Evolutionary conservation across 148 eudicot species (phyloP).

Genomic region (Chenopodium quinoa): DNA sequence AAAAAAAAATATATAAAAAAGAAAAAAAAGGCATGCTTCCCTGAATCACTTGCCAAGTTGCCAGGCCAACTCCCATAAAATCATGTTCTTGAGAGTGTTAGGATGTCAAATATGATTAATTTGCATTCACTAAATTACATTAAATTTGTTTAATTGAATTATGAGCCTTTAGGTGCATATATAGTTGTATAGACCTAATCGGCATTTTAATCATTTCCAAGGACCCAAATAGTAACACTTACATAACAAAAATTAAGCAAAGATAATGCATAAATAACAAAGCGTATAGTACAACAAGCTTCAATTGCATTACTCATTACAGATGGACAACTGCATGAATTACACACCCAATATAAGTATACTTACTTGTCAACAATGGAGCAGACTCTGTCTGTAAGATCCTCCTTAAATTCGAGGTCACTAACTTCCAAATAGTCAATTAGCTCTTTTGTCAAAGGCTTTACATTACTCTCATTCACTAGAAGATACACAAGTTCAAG

Average conservation of each 20-base stretch:
- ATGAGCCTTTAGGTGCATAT: neutral
- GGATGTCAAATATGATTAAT: neutral
- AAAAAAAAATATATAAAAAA: neutral
- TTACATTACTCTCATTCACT: conserved; percentile 89
- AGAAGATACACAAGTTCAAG: conserved; percentile 93
- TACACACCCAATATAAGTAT: conserved; percentile 4
- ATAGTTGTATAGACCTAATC: neutral
- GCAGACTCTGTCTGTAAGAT: conserved; percentile 91
- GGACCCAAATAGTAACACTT: neutral
- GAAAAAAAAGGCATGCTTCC: neutral
- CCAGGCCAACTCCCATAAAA: neutral
- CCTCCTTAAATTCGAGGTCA: conserved; percentile 85
- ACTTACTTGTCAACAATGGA: conserved; percentile 97
- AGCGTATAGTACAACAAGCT: neutral
- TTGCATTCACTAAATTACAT: neutral
- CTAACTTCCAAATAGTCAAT: conserved; percentile 85
- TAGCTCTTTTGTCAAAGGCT: conserved; percentile 84
- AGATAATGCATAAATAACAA: too few species aligned
- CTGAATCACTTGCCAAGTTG: neutral
- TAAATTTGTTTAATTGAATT: neutral
- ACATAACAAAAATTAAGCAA: neutral
- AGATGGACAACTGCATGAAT: neutral
- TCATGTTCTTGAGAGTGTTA: neutral
- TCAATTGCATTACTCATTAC: neutral
- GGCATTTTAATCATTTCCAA: neutral